Base-by-base conservation (phyloP, 2,329 filamentous ascomycete genomes). In the Diaporthe helianthi region DNA sequence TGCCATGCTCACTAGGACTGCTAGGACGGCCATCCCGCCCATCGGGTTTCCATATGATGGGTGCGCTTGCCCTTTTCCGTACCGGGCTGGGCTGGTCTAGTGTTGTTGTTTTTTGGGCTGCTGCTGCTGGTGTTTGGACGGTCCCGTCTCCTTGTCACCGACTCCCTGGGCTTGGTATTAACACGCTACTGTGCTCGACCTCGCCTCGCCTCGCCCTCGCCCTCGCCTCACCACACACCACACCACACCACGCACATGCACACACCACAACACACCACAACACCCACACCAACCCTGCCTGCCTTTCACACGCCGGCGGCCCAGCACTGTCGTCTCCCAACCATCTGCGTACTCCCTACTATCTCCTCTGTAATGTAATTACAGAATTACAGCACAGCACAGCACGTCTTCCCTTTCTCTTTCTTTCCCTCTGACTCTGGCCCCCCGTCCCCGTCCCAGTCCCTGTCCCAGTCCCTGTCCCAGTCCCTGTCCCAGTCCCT, bases 311-410 rank as follows among this genome's bases (percentile, higher is more conserved):
- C 12, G 29, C 51, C 51, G 26, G 26, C 29, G 51, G 29, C 51
- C 29, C 29, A 29, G 54, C 54, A 36, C 54, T n/a, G 54, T 26
- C 54, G 22, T 47, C 29, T 61, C 19, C 41, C 47, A 47, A 47
- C 41, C 58, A 47, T 61, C 26, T 61, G 41, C 58, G 58, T 61
- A 44, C n/a, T n/a, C n/a, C n/a, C n/a, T n/a, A n/a, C n/a, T n/a
- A n/a, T n/a, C n/a, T n/a, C n/a, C n/a, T n/a, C 36, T 58, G 54
- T 41, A 44, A 41, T 58, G 36, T 44, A 44, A 41, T 58, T 38
- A 17, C 33, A n/a, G n/a, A n/a, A n/a, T n/a, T n/a, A n/a, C n/a
- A n/a, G n/a, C n/a, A n/a, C n/a, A 38, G 54, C 26, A 26, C 54
- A 15, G n/a, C 52, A 38, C 33, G 26, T 33, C 55, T 38, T 26